Base-by-base conservation (phyloP, 2,329 filamentous ascomycete species). In the Xylariaceae sp. region DNA sequence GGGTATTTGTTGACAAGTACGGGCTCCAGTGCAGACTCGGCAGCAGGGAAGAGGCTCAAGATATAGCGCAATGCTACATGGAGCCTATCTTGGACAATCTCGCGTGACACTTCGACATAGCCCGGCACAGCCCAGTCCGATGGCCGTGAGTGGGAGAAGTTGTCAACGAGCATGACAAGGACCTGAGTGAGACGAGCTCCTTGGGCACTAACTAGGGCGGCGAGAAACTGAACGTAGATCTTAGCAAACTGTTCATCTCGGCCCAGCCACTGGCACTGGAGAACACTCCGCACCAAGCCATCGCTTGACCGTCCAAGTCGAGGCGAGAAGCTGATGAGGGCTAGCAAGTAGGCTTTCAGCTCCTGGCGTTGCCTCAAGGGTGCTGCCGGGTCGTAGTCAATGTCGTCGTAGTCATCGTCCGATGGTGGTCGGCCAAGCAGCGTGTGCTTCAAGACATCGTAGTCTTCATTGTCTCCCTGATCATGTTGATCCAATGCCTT, bases 41-140 rank as follows among this genome's bases (percentile, higher is more conserved):
- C 88, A 31, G 91, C 88, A 3, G 94, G 92, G 50, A 95, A 88
- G 52, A 96, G 83, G 61, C 84, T 81, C 42, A 96, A 77, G 12
- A 99, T 75, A 63, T 90, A 88, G 58, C 83, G 83, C 13, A 97
- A 73, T 5, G 84, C 85, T 50, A 83, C 78, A 70, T 99, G 92
- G 38, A 94, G 78, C 58, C 94, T 81, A 48, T 82, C 75, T 59
- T 89, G 84, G 65, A 93, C 86, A 52, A 77, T 80, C 45, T 82
- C 76, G 51, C 83, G 80, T 56, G 76, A 77, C 43, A 95, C 83
- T 6, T 74, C 71, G 69, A 83, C 59, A 74, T 86, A 72, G 53
- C 79, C 77, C 50, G 75, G 69, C 0, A 80, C 75, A 34, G 61
- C 67, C 73, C 75, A 81, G 19, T 75, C 66, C 1, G 75, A 73